Evolutionary conservation across 805 yeast genomes (phyloP), one percentile per base, ranked within the genome.

Genomic region (Zygosaccharomyces pseudorouxii): DNA sequence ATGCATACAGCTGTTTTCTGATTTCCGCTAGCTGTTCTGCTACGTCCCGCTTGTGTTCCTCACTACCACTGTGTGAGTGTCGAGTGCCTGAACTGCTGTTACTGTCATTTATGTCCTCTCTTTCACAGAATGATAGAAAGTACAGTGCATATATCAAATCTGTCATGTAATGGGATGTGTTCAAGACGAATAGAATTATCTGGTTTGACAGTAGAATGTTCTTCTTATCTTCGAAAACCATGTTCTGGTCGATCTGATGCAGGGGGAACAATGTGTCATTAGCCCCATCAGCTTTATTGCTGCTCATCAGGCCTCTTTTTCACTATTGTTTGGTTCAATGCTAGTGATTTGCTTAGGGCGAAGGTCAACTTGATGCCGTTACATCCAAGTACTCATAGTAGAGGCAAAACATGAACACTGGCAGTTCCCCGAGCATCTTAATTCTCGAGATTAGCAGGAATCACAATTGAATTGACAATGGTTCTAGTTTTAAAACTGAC

Each of bases 101-200:
- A 35, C 16, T 7, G 8, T 27, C 45, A n/a, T 28, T 41, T 9
- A 41, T 14, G 18, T 36, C 49, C 7, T 40, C 38, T 38, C 52
- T 36, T 36, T 54, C 50, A 44, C 45, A 47, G 25, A 50, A 45
- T 4, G 54, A 49, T 18, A 54, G 40, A 23, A 53, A 57, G 50
- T 58, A 59, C 25, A 53, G 40, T 11, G 53, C 48, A 42, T 59
- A 59, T 35, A 52, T 55, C 31, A 59, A 35, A 42, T 58, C 62
- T 3, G 62, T 57, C 59, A 57, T 55, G 40, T 55, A 58, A 38
- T 57, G 59, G 4, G 58, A 54, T 4, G 57, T 55, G 46, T 55
- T 55, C 33, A 56, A 38, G 8, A 54, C 47, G 45, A 55, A 55
- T 11, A 55, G 50, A 10, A 56, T 49, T 31, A 55, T 51, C 38